Evolutionary conservation across 129 eudicot species (phyloP).

Genomic region (Helianthus annuus): HanXRQr2.0-SUNRISE NC_035444.2:58159329-58159828

Average conservation of each 20-base stretch:
- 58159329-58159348: slow-evolving; percentile 57
- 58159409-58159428: not conserved
- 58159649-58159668: slow-evolving; percentile 1
- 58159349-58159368: slow-evolving; percentile 96
- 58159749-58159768: not conserved
- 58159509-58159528: slow-evolving; percentile 72
- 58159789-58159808: not conserved
- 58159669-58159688: slow-evolving; percentile 5
- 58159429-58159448: not conserved
- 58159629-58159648: slow-evolving; percentile 12
- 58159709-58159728: not conserved
- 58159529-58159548: slow-evolving; percentile 11
- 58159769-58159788: slow-evolving; percentile 7
- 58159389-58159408: slow-evolving; percentile 19
- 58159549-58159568: slow-evolving; percentile 17
- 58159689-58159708: slow-evolving; percentile 6
- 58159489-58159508: slow-evolving; percentile 89
- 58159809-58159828: slow-evolving; percentile 3
- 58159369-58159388: slow-evolving; percentile 27
- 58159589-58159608: not conserved
- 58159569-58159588: slow-evolving; percentile 19
- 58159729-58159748: not conserved
- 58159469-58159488: slow-evolving; percentile 70
- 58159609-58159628: slow-evolving; percentile 18
- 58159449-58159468: not conserved